phyloP scores from a whole-genome alignment of 2,329 filamentous ascomycete genomes.

The Colletotrichum limetticola region DNA sequence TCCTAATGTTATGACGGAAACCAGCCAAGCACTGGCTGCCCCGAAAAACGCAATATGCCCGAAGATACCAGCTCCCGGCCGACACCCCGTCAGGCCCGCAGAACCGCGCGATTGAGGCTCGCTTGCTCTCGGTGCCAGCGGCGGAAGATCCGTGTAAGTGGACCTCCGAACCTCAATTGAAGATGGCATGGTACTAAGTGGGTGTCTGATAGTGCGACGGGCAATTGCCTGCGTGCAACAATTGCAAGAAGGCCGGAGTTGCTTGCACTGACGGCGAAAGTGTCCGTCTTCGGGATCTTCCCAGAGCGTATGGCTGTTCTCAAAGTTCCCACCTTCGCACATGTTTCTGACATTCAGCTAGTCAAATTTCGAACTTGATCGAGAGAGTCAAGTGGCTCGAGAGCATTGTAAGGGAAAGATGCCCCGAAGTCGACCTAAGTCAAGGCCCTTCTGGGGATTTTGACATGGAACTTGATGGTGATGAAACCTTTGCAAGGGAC shows the following conservation, averaged over 20 bases:
- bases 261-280: slow-evolving; percentile 57
- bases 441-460: slow-evolving; percentile 12
- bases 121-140: slow-evolving; percentile 52
- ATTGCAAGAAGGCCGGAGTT: slow-evolving; percentile 54
- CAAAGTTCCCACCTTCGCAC: no score
- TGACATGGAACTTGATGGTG: slow-evolving; percentile 13
- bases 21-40: background rate
- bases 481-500: slow-evolving; percentile 1
- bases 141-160: slow-evolving; percentile 58
- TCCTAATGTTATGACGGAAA: background rate
- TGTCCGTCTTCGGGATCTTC: slow-evolving; percentile 49
- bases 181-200: slow-evolving; percentile 3
- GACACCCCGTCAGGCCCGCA: slow-evolving; percentile 37
- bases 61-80: slow-evolving; percentile 13
- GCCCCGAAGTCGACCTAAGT: slow-evolving; percentile 54
- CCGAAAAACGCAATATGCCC: slow-evolving; percentile 10
- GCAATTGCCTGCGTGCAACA: slow-evolving; percentile 51
- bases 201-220: slow-evolving; percentile 54
- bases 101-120: slow-evolving; percentile 41
- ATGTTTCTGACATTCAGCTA: background rate
- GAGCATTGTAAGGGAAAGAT: slow-evolving; percentile 51
- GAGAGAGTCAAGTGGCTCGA: slow-evolving; percentile 58
- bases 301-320: slow-evolving; percentile 48
- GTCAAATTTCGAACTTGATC: slow-evolving; percentile 47
- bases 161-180: background rate